Base-by-base conservation (phyloP, 2,329 filamentous ascomycete genomes). In the Sordariomycetes sp. region DNA sequence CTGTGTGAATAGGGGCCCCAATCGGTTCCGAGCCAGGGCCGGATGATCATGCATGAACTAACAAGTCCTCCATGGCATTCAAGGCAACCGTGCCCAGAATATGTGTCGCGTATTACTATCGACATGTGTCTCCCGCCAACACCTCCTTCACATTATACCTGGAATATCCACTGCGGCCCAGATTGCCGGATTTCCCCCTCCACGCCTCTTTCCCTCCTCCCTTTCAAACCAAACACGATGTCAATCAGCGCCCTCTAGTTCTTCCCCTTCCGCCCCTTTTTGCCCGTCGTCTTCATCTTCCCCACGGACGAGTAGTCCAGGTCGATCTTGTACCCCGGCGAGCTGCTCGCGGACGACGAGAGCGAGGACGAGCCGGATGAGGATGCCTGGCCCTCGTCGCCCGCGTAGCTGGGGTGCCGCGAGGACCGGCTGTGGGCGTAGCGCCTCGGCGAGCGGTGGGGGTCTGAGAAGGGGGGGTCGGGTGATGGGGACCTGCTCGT, bases 311-410 rank as follows among this genome's bases (percentile, higher is more conserved):
- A 60, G 53, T 67, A 65, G 39, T 69, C 67, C 48, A 69, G 53
- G 50, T 64, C 66, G 32, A 66, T 62, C 32, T 62, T 65, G 58
- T 67, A 69, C 42, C 62, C 53, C 52, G 63, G 64, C 56, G 63
- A 61, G 48, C 60, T 61, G 60, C 62, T 59, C 52, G 57, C 10
- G 59, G 22, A 48, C 52, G 54, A 63, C 1, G 62, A 65, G 10
- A 64, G 45, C n/a, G 45, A 50, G 20, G 45, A 50, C 10, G 45
- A 13, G n/a, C 20, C 45, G 5, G 45, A 50, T 8, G 45, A 50
- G 17, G 45, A 50, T 2, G 45, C 6, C 20, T 50, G 45, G 45
- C 5, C 45, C 24, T 50, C 45, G 20, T 50, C n/a, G 3, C 20
- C 10, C 20, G 45, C 17, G 20, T 24, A 50, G 12, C 10, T 13